Conservation (phyloP, 1,139 yeast species). For the Diutina siamensis region DNA sequence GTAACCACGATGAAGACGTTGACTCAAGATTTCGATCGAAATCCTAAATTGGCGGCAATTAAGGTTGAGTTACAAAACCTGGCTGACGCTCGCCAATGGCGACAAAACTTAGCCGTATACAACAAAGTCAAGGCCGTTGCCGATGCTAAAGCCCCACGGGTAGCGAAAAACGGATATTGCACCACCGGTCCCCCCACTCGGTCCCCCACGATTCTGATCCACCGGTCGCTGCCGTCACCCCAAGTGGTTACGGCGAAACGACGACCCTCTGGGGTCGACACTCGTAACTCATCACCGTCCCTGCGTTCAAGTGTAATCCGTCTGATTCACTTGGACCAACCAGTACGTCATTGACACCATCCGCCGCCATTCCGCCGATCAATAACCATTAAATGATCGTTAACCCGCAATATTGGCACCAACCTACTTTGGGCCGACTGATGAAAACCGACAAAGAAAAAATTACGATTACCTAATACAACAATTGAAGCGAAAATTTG, state of each 20-base stretch:
- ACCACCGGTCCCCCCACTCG: not conserved
- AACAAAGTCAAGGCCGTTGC: not conserved
- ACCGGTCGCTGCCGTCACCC: no score
- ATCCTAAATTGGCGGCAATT: not conserved
- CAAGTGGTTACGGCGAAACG: constrained; percentile 4
- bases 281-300: not conserved
- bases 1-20: not conserved
- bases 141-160: not conserved
- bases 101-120: not conserved
- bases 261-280: constrained; percentile 6
- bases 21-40: not conserved
- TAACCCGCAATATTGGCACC: no score
- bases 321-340: not conserved
- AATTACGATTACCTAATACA: not conserved
- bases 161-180: not conserved
- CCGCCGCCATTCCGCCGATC: not conserved
- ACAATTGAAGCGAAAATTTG: not conserved
- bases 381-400: no score
- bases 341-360: not conserved
- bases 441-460: not conserved
- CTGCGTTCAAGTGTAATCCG: constrained; percentile 1
- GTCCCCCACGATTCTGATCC: not conserved
- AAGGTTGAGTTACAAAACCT: constrained; percentile 1
- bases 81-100: not conserved
- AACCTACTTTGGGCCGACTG: no score